Base-by-base conservation (phyloP, 352 stramenopile species). In the Pythium dissimile region DNA sequence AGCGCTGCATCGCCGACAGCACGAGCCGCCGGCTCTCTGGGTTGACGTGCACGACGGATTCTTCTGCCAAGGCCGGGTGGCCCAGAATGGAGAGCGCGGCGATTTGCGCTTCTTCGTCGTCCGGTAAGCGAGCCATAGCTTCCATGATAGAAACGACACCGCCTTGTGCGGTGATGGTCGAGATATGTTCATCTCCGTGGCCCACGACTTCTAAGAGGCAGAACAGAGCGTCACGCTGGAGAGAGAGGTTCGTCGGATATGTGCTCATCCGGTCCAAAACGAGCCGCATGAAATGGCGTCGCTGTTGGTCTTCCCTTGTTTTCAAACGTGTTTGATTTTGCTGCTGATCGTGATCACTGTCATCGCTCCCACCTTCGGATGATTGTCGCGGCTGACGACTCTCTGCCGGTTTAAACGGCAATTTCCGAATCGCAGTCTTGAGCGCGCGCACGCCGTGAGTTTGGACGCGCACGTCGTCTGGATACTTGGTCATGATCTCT, bases 1-100 rank as follows among this genome's bases (percentile, higher is more conserved):
- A 86, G 0, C 75, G 64, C 32, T 66, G 63, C 78, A 86, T 86
- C 34, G 75, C 72, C 10, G 73, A 80, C 20, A 88, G 62, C 11
- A 85, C 78, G 6, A 88, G 66, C 7, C 72, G 69, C 0, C 72
- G 63, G 20, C 69, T 88, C 50, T 86, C 73, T 2, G 72, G 69
- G 31, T 72, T 76, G 13, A 88, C 75, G 9, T 74, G 71, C 18
- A 84, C 56, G 10, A 83, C 60, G 0, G 72, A 66, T 21, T 74
- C 71, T 16, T 82, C 73, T 57, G 72, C 69, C 12, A 88, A 72
- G 41, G 64, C 64, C 2, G 78, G 78, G 23, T 88, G 78, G 3
- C 72, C 78, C 18, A 88, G 66, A 8, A 86, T 62, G 5, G 73
- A 82, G 3, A 88, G 58, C 1, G 66, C 75, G 16, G 67, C 73